phyloP scores from a whole-genome alignment of 768 basidiomycete genomes.

The Serendipita indica region DNA sequence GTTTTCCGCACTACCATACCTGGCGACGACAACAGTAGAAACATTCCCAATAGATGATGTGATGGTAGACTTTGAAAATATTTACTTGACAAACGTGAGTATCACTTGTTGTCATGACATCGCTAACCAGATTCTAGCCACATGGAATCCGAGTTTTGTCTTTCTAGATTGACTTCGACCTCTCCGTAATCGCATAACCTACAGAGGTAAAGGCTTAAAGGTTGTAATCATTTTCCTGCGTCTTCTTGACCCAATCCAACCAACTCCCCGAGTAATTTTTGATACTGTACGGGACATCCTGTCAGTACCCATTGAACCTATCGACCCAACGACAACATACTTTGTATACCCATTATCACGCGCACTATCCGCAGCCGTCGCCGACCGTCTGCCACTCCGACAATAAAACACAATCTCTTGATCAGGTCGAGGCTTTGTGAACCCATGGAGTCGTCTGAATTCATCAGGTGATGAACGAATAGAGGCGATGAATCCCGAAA shows the following conservation, averaged over 20 bases:
- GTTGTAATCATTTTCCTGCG: conserved; percentile 19
- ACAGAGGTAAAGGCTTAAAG: too few species aligned
- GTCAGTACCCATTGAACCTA: neutral
- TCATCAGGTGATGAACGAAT: conserved; percentile 39
- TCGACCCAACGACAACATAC: conserved; percentile 28
- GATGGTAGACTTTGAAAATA: too few species aligned
- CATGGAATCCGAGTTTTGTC: too few species aligned
- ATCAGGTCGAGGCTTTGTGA: conserved; percentile 49
- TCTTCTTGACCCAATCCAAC: conserved; percentile 63
- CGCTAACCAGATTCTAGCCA: too few species aligned
- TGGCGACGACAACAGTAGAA: too few species aligned
- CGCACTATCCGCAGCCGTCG: conserved; percentile 69
- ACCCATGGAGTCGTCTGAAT: conserved; percentile 54
- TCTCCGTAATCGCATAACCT: too few species aligned
- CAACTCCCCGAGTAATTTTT: conserved; percentile 78
- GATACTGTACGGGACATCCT: conserved; percentile 20
- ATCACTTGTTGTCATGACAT: too few species aligned
- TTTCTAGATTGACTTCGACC: too few species aligned
- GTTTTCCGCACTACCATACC: too few species aligned
- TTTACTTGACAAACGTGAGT: too few species aligned
- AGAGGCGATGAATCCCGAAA: conserved; percentile 57
- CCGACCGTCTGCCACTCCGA: conserved; percentile 70
- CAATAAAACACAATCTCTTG: conserved; percentile 86
- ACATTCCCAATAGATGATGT: too few species aligned
- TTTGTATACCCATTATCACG: conserved; percentile 68